Conservation (phyloP, 441 rosid genomes). For the Adansonia rubrostipa region DNA sequence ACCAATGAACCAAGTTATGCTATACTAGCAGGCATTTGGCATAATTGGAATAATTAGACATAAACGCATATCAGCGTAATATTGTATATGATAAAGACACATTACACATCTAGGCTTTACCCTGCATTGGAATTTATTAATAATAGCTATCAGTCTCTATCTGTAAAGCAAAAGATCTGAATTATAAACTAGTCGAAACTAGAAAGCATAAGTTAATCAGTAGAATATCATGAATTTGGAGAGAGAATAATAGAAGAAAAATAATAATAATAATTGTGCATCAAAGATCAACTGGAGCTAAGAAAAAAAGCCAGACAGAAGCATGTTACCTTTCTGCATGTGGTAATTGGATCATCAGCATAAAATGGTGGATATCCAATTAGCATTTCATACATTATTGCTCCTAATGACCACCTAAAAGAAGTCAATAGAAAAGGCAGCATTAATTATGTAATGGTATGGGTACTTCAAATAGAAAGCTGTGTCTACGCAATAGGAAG, state of each 20-base stretch:
- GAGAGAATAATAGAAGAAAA: not conserved
- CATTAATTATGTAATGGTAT: not conserved
- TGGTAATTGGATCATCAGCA: constrained; percentile 87
- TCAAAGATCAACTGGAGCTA: constrained; percentile 25
- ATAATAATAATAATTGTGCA: not conserved
- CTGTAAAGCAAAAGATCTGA: not conserved
- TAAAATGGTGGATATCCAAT: constrained; percentile 98
- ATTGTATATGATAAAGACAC: not conserved
- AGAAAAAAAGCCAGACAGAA: constrained; percentile 24
- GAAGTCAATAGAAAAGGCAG: constrained; percentile 26
- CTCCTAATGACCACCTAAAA: constrained; percentile 97
- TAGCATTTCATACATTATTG: constrained; percentile 98
- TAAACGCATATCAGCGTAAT: not conserved
- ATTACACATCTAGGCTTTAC: not conserved
- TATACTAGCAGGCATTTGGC: not conserved
- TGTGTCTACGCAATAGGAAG: not conserved
- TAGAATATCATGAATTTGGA: constrained; percentile 5
- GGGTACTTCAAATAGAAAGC: not conserved
- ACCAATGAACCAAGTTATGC: not conserved
- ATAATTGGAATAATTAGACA: not conserved
- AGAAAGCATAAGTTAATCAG: not conserved
- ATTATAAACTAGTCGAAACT: not conserved
- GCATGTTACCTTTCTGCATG: constrained; percentile 81
- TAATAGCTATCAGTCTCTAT: not conserved
- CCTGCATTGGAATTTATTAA: not conserved